Base-by-base conservation (phyloP, 805 yeast species). In the Cyberlindnera lachancei region DNA sequence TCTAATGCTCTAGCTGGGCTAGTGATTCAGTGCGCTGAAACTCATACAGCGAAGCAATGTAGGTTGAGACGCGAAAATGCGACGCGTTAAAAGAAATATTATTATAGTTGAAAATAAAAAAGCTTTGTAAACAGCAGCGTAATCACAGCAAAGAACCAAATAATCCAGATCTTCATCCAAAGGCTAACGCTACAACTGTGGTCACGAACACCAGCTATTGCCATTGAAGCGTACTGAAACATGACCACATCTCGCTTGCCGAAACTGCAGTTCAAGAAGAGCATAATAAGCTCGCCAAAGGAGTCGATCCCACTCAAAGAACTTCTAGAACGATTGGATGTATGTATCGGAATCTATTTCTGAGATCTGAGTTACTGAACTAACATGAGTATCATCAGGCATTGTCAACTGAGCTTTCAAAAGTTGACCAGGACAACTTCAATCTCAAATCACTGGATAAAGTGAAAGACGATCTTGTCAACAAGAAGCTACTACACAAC, bases 251-350 rank as follows among this genome's bases (percentile, higher is more conserved):
- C 46, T 2, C 33, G 37, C 5, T 14, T 25, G 12, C 38, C 45
- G 3, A 53, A 46, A 30, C 41, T 67, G 31, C 49, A 53, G 40
- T 70, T 69, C 47, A 55, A 61, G 34, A 62, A 67, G 48, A 53
- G 62, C 12, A 64, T 83, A 13, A 47, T 82, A 6, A 68, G 88
- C 1, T 66, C 80, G 2, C 66, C 75, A 0, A 63, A 65, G 14
- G 63, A 67, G 19, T 73, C 76, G 0, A 75, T 84, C 9, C 52
- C 84, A 0, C 63, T 78, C 3, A 76, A 77, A 44, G 86, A 77
- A 23, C 65, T 82, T 2, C 48, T 80, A 9, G 53, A 55, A 11
- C 61, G 92, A 29, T 57, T 84, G 14, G 73, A 70, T 44, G 56
- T 59, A 36, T 11, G 61, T 46, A 18, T 6, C 7, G 21, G 21